A percentile compares a stretch with the other conserved stretches of the same genome.
Evolutionary conservation across 2,329 filamentous ascomycete species (phyloP).

Genomic region (Trichoderma sp.): DNA sequence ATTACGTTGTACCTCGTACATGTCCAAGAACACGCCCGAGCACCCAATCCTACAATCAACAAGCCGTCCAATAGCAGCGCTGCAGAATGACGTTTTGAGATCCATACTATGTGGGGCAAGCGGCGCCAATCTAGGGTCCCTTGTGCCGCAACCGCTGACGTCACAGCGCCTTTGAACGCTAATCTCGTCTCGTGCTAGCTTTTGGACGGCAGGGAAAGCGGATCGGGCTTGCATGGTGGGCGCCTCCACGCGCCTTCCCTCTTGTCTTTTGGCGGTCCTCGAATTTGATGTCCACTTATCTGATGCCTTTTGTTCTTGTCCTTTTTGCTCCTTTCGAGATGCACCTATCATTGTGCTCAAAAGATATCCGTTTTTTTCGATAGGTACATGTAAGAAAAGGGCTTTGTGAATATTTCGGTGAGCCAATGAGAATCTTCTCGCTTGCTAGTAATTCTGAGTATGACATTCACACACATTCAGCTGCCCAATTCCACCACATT

Average conservation of each 20-base stretch:
- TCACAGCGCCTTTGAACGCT: neutral
- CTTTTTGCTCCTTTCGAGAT: too few relatives aligned
- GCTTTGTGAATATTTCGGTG: too few relatives aligned
- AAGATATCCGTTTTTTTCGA: too few relatives aligned
- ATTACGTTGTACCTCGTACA: neutral
- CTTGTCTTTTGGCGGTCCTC: too few relatives aligned
- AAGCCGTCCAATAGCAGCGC: slow-evolving; percentile 9
- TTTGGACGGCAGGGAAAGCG: slow-evolving; percentile 17
- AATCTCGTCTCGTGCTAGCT: neutral
- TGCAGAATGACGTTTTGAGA: slow-evolving; percentile 24
- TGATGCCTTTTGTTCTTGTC: too few relatives aligned
- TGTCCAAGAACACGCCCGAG: neutral
- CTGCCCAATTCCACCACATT: neutral
- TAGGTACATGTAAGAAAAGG: too few relatives aligned
- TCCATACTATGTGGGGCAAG: slow-evolving; percentile 14
- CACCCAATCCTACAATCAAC: slow-evolving; percentile 22
- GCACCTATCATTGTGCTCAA: too few relatives aligned
- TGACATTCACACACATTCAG: too few relatives aligned
- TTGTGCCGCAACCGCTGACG: slow-evolving; percentile 29
- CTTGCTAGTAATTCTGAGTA: too few relatives aligned
- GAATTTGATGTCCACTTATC: too few relatives aligned
- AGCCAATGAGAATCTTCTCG: too few relatives aligned
- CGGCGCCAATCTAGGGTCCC: slow-evolving; percentile 12
- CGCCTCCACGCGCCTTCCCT: neutral
- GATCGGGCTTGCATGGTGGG: neutral